Base-by-base conservation (phyloP, 2,329 filamentous ascomycete genomes). In the Albifimbria verrucaria region DNA sequence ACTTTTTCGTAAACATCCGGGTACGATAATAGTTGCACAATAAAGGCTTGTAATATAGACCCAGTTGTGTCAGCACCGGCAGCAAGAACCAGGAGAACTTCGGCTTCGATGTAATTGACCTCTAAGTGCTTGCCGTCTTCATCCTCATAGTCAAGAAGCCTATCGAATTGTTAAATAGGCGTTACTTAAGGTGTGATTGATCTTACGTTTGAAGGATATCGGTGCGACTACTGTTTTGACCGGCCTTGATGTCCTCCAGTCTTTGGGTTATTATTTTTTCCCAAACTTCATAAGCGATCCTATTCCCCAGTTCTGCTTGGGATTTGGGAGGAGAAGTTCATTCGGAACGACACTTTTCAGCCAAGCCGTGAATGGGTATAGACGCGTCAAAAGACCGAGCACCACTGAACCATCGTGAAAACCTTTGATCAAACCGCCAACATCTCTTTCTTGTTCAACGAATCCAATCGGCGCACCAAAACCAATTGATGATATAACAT, bases 391-490 rank as follows among this genome's bases (percentile, higher is more conserved):
- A 22, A 82, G 63, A 2, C 79, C 79, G 52, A 82, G 80, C 1
- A 74, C 68, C 3, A 73, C 68, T 1, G 81, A 68, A 1, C 78
- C 78, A 55, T 79, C 76, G 62, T 82, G 78, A 59, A 83, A 79
- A 0, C 76, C 75, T 61, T 80, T 65, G 53, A 83, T 82, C 7
- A 83, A 68, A 12, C 77, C 77, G 26, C 71, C 75, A 18, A 83
- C 73, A 58, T 85, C 81, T 22, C 69, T 66, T 18, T 73, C 80
- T 51, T 74, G 69, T 51, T 78, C 71, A 10, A 83, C 70, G 60
- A 85, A 85, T 11, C 81, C 80, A 50, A 85, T 76, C 1, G 80
- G 74, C 3, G 72, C 76, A 10, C 80, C 79, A 57, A 83, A 84
- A 2, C 77, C 79, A 41, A 84, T 69, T 54, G 81, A 77, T 22